These are phyloP conservation scores for Debaryomycetaceae sp. DNA, from an alignment of 1,139 yeast genomes.

Conservation along the genomic window DNA sequence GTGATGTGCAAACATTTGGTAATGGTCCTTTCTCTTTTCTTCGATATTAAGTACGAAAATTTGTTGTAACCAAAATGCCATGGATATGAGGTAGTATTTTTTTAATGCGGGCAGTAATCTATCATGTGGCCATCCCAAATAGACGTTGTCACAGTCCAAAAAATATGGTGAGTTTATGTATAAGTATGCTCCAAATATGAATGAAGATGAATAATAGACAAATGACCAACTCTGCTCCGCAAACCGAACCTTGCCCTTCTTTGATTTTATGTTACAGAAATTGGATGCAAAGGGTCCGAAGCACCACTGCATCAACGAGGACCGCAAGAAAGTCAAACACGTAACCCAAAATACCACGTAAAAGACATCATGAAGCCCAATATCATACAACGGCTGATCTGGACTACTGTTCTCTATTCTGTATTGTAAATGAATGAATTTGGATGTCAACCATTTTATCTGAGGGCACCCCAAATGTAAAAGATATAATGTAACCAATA, in stretches of 20 bases:
- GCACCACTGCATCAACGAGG: conserved; percentile 55
- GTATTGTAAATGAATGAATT: conserved; percentile 52
- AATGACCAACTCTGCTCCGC: conserved; percentile 87
- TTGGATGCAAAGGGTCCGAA: conserved; percentile 56
- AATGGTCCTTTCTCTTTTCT: conserved; percentile 74
- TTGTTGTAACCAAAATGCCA: conserved; percentile 81
- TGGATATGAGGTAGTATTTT: conserved; percentile 65
- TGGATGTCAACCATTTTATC: conserved; percentile 26
- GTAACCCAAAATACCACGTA: conserved; percentile 56
- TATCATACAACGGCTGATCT: conserved; percentile 43
- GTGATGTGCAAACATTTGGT: conserved; percentile 87
- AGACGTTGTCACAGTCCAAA: conserved; percentile 56
- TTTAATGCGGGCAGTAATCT: conserved; percentile 51
- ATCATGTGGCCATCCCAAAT: conserved; percentile 76
- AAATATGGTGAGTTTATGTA: conserved; percentile 60
- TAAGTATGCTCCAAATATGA: conserved; percentile 55
- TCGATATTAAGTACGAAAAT: conserved; percentile 74
- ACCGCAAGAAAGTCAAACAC: conserved; percentile 56
- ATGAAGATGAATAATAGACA: conserved; percentile 58
- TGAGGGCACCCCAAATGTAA: conserved; percentile 22
- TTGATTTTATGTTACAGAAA: conserved; percentile 43
- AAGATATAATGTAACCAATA: conserved; percentile 27
- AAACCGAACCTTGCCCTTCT: conserved; percentile 60
- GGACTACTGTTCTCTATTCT: conserved; percentile 18
- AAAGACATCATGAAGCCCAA: conserved; percentile 56